Evolutionary conservation across 306 rosid species (phyloP).

Genomic region (Alnus glutinosa): DNA sequence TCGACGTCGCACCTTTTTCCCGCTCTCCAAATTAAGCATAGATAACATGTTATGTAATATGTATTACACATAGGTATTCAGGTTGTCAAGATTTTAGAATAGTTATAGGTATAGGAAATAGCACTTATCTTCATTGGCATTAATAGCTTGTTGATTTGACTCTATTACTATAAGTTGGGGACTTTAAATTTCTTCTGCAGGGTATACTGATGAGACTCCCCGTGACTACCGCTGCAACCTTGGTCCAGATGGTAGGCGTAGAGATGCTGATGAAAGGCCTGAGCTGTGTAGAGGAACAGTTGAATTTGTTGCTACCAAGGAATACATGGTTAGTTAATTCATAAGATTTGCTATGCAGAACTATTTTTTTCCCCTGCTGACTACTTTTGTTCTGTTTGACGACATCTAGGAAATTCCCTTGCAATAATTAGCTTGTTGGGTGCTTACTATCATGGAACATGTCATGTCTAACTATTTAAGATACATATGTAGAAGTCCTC

Average conservation of each 20-base stretch:
- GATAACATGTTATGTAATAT: not conserved
- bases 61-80: not conserved
- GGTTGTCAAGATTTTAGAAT: not conserved
- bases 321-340: slow-evolving; percentile 79
- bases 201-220: slow-evolving; percentile 97
- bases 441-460: not conserved
- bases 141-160: slow-evolving; percentile 5
- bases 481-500: not conserved
- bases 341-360: slow-evolving; percentile 1
- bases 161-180: not conserved
- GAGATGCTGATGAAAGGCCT: slow-evolving; percentile 97
- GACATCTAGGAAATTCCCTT: not conserved
- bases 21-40: not conserved
- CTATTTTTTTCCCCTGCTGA: not conserved
- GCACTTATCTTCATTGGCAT: not conserved
- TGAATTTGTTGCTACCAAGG: slow-evolving; percentile 94
- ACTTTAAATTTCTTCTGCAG: slow-evolving; percentile 42
- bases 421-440: not conserved
- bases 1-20: not conserved
- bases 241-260: slow-evolving; percentile 97
- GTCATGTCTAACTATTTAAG: not conserved
- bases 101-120: not conserved
- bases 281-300: slow-evolving; percentile 97
- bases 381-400: not conserved
- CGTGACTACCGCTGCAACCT: slow-evolving; percentile 97